Evolutionary conservation across 2,329 filamentous ascomycete genomes (phyloP).

Genomic region (Ceratocystis smalleyi): DNA sequence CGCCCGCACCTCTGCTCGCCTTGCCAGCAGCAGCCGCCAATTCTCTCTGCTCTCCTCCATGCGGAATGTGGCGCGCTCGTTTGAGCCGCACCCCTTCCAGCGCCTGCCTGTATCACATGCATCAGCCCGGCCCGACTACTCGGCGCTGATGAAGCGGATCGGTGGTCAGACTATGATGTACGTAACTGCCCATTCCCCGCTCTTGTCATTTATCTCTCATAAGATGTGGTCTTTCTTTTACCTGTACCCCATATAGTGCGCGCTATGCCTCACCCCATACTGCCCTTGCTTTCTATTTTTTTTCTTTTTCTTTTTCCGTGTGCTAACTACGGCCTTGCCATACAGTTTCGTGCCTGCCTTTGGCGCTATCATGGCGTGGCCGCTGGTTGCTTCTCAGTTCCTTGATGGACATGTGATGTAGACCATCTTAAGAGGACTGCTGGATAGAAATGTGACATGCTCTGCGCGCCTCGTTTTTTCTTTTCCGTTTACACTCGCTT

Average conservation of each 20-base stretch:
- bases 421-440: background rate
- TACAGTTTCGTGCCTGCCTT: slow-evolving; percentile 26
- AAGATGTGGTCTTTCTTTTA: background rate
- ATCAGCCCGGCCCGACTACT: slow-evolving; percentile 24
- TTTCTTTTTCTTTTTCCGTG: background rate
- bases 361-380: slow-evolving; percentile 25
- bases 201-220: background rate
- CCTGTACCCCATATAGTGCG: background rate
- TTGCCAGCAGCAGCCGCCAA: slow-evolving; percentile 22
- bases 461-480: background rate
- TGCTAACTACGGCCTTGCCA: background rate
- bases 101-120: slow-evolving; percentile 22
- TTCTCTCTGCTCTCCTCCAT: slow-evolving; percentile 25
- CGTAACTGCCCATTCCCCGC: slow-evolving; percentile 17
- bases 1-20: slow-evolving; percentile 20
- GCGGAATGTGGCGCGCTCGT: slow-evolving; percentile 23
- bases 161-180: slow-evolving; percentile 24
- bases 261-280: background rate
- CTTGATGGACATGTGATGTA: slow-evolving; percentile 23
- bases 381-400: slow-evolving; percentile 21
- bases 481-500: background rate
- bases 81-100: slow-evolving; percentile 27
- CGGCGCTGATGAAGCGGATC: slow-evolving; percentile 23
- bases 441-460: background rate
- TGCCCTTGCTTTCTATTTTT: no score